These are phyloP conservation scores for Neurospora cerealis DNA, from an alignment of 495 filamentous ascomycete genomes.

Conservation along the genomic window DNA sequence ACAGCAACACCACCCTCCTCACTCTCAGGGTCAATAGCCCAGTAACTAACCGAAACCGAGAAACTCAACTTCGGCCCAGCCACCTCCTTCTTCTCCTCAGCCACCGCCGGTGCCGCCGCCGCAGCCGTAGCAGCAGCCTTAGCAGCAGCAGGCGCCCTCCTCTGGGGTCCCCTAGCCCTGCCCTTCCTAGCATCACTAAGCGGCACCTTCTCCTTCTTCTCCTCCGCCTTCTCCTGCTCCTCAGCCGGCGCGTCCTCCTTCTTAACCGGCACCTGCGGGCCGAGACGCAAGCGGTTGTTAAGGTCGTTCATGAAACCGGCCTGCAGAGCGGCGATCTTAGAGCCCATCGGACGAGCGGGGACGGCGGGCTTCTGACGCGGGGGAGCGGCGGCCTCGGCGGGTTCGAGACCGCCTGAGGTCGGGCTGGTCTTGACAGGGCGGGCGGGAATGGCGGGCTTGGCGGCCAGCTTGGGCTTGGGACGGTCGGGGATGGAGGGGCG, in stretches of 20 bases:
- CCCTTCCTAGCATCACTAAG: slow-evolving; percentile 81
- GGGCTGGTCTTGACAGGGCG: slow-evolving; percentile 52
- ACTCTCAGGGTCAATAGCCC: slow-evolving; percentile 36
- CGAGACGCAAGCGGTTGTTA: slow-evolving; percentile 73
- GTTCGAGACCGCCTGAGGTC: slow-evolving; percentile 19
- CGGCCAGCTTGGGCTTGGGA: slow-evolving; percentile 34
- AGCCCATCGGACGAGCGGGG: slow-evolving; percentile 67
- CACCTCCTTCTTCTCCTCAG: slow-evolving; percentile 14
- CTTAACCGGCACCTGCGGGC: slow-evolving; percentile 57
- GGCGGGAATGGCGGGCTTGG: slow-evolving; percentile 71
- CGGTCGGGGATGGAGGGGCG: slow-evolving; percentile 27
- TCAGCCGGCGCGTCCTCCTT: slow-evolving; percentile 54
- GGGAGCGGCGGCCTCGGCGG: slow-evolving; percentile 31
- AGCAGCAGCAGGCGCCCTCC: slow-evolving; percentile 53
- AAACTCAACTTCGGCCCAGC: slow-evolving; percentile 20
- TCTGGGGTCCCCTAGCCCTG: slow-evolving; percentile 75
- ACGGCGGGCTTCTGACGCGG: slow-evolving; percentile 64
- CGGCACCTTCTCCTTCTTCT: slow-evolving; percentile 61
- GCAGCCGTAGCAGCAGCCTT: slow-evolving; percentile 22
- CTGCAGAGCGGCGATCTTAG: slow-evolving; percentile 85
- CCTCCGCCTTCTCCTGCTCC: slow-evolving; percentile 46
- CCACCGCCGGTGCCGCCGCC: slow-evolving; percentile 9
- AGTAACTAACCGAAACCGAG: slow-evolving; percentile 32
- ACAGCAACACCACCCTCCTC: slow-evolving; percentile 36
- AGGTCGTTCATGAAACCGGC: slow-evolving; percentile 85